A percentile compares a stretch with the other conserved stretches of the same genome.
These are phyloP conservation scores for Diplodia mutila DNA, from an alignment of 2,329 filamentous ascomycete species.

Conservation along the genomic window DNA sequence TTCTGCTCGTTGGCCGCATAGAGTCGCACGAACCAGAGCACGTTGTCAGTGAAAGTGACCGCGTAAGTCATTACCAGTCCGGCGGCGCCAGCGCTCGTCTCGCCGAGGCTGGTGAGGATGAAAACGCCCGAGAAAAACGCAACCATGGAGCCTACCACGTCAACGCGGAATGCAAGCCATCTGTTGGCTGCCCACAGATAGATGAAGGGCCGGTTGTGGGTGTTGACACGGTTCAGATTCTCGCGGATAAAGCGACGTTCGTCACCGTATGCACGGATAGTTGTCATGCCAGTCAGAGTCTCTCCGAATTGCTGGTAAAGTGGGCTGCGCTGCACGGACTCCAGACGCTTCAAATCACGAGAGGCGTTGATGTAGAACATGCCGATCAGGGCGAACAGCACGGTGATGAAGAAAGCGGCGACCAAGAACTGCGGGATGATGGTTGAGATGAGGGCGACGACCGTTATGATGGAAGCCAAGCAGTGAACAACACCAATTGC, in stretches of 20 bases:
- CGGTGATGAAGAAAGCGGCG: conserved; percentile 80
- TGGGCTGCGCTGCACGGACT: conserved; percentile 91
- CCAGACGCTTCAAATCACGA: conserved; percentile 91
- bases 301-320: conserved; percentile 98
- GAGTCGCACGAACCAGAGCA: conserved; percentile 91
- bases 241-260: conserved; percentile 92
- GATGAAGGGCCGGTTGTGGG: conserved; percentile 89
- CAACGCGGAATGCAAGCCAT: conserved; percentile 93
- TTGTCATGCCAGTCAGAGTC: conserved; percentile 91
- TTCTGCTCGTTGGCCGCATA: conserved; percentile 98
- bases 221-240: conserved; percentile 85
- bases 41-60: conserved; percentile 94
- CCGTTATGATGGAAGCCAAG: conserved; percentile 74
- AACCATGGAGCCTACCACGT: conserved; percentile 86
- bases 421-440: conserved; percentile 92
- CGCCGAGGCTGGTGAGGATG: conserved; percentile 80
- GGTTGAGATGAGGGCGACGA: conserved; percentile 80
- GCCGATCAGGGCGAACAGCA: conserved; percentile 80
- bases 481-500: conserved; percentile 77
- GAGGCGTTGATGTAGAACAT: conserved; percentile 89
- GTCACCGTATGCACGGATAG: conserved; percentile 94
- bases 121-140: conserved; percentile 93
- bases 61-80: conserved; percentile 95
- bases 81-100: conserved; percentile 85
- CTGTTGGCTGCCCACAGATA: conserved; percentile 96